These are phyloP conservation scores for Pyrus bretschneideri DNA, from an alignment of 306 rosid genomes.

Conservation along the genomic window DNA sequence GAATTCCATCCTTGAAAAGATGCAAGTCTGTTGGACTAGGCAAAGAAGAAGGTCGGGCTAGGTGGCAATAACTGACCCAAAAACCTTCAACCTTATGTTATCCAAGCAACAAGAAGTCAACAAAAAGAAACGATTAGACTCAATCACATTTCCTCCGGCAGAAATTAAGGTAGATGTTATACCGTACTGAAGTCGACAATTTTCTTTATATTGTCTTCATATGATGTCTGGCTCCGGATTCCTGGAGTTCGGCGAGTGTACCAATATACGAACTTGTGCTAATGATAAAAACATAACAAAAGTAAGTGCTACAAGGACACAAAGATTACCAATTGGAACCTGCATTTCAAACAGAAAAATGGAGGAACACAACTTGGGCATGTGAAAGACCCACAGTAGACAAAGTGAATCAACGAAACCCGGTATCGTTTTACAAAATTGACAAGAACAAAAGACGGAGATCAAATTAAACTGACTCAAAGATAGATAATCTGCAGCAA, in stretches of 20 bases:
- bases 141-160: background rate
- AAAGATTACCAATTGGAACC: background rate
- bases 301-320: background rate
- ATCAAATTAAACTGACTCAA: background rate
- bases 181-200: constrained; percentile 86
- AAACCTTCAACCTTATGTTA: constrained; percentile 82
- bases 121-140: background rate
- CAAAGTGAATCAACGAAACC: background rate
- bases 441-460: background rate
- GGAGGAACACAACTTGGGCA: background rate
- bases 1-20: constrained; percentile 91
- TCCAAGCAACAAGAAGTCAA: constrained; percentile 3
- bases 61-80: constrained; percentile 87
- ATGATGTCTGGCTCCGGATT: constrained; percentile 63
- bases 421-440: background rate
- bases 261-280: constrained; percentile 85
- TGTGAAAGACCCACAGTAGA: background rate
- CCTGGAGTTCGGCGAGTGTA: constrained; percentile 96
- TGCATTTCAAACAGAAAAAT: background rate
- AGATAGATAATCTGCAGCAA: background rate
- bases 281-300: constrained; percentile 13
- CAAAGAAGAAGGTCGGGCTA: constrained; percentile 72
- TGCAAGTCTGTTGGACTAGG: constrained; percentile 97
- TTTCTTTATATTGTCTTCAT: constrained; percentile 90
- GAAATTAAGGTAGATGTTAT: constrained; percentile 9